Conservation (phyloP, 306 rosid genomes). For the Mimosa bimucronata region DNA sequence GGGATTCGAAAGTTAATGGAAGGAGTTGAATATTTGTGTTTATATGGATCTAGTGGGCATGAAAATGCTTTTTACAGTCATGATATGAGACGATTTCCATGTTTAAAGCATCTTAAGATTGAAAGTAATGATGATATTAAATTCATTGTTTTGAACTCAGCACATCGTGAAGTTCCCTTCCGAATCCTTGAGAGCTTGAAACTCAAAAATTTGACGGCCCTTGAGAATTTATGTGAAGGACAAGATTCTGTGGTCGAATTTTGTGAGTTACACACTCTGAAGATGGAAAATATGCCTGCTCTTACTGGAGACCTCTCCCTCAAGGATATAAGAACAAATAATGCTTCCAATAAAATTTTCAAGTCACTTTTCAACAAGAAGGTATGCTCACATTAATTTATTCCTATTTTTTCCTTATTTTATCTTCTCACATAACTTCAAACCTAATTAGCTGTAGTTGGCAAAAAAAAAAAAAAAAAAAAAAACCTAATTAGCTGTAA, state of each 20-base stretch:
- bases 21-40: not conserved
- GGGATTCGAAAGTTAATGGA: not conserved
- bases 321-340: not conserved
- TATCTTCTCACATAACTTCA: not conserved
- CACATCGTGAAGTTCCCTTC: not conserved
- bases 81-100: not conserved
- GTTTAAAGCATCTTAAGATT: not conserved
- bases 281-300: not conserved
- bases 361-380: not conserved
- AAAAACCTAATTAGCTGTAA: too few species aligned
- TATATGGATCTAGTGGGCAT: not conserved
- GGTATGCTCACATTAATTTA: not conserved
- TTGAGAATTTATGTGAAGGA: not conserved
- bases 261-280: not conserved
- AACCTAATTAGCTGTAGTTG: not conserved
- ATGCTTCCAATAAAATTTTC: not conserved
- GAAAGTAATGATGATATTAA: not conserved
- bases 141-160: not conserved
- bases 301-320: not conserved
- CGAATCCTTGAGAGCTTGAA: not conserved
- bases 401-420: not conserved
- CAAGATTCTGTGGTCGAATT: not conserved
- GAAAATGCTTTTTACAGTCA: not conserved
- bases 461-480: too few species aligned
- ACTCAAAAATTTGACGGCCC: not conserved